Base-by-base conservation (phyloP, 2,329 filamentous ascomycete species). In the Ascochyta lentis region DNA sequence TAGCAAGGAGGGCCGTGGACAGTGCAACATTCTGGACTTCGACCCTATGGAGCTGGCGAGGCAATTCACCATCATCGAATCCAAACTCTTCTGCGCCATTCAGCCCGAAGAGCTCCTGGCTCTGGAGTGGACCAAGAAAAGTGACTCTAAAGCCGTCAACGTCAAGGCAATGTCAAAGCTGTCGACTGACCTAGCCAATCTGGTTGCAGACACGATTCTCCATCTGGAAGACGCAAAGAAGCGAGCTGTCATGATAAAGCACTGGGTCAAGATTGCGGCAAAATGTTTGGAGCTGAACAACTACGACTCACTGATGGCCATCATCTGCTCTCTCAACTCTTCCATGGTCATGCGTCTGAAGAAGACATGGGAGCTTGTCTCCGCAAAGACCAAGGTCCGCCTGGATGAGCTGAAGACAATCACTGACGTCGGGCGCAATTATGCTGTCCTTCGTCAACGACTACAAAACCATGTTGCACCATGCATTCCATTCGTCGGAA, bases 251-350 rank as follows among this genome's bases (percentile, higher is more conserved):
- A 86, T 92, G 48, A 95, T 99, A 79, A 98, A 99, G 80, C 93
- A 98, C 67, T 99, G 95, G 95, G 91, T 97, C 73, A 99, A 98
- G 81, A 88, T 98, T 65, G 92, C 91, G 0, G 84, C 89, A 66
- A 91, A 90, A 67, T 96, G 92, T 63, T 81, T 96, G 5, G 91
- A 95, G 69, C 83, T 98, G 24, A 89, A 95, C 79, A 99, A 99
- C 78, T 99, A 97, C 67, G 94, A 99, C 71, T 91, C 92, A 0
- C 80, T 99, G 10, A 97, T 98, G 92, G 92, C 95, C 7, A 96
- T 99, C 66, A 92, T 96, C 68, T 97, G 93, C 80, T 93, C 91
- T 9, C 79, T 99, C 44, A 96, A 96, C 76, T 93, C 90, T 54
- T 96, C 93, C 15, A 94, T 92, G 67, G 94, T 99, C 64, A 87